Percentiles rank a stretch among this genome's conserved stretches.
These are phyloP conservation scores for Fistulinella prunicolor DNA, from an alignment of 768 basidiomycete genomes.

Conservation along the genomic window DNA sequence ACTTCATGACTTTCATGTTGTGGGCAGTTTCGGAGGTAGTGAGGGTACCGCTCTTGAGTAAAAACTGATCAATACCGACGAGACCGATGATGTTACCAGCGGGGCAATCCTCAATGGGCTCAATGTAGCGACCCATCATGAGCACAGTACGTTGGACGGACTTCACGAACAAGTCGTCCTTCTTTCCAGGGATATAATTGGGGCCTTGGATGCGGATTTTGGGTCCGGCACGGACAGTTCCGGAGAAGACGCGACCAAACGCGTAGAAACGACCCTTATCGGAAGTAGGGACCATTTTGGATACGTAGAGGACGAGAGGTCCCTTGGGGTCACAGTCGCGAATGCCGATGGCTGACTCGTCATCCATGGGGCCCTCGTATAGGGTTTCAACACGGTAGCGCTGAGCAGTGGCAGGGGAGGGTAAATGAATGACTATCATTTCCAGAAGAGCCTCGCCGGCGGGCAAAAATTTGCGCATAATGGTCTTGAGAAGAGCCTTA, in stretches of 20 bases:
- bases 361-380: slow-evolving; percentile 99
- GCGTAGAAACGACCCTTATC: slow-evolving; percentile 99
- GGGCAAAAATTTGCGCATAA: slow-evolving; percentile 99
- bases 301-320: slow-evolving; percentile 96
- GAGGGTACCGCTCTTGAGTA: slow-evolving; percentile 98
- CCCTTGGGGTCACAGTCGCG: slow-evolving; percentile 96
- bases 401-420: slow-evolving; percentile 96
- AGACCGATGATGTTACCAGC: slow-evolving; percentile 99
- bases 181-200: slow-evolving; percentile 98
- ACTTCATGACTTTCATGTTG: slow-evolving; percentile 99
- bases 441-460: slow-evolving; percentile 98
- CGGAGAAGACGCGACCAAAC: slow-evolving; percentile 99
- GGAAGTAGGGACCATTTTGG: slow-evolving; percentile 99
- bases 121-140: slow-evolving; percentile 99
- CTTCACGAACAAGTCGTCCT: slow-evolving; percentile 97
- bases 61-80: slow-evolving; percentile 99
- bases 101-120: slow-evolving; percentile 98
- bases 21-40: slow-evolving; percentile 98
- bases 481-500: slow-evolving; percentile 91
- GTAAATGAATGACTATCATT: slow-evolving; percentile 99
- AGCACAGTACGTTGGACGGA: slow-evolving; percentile 97
- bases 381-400: slow-evolving; percentile 99
- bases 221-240: slow-evolving; percentile 94
- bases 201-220: slow-evolving; percentile 99
- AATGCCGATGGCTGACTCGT: slow-evolving; percentile 98